phyloP scores from a whole-genome alignment of 805 yeast species.

The Grigorovia transvaalensis region DNA sequence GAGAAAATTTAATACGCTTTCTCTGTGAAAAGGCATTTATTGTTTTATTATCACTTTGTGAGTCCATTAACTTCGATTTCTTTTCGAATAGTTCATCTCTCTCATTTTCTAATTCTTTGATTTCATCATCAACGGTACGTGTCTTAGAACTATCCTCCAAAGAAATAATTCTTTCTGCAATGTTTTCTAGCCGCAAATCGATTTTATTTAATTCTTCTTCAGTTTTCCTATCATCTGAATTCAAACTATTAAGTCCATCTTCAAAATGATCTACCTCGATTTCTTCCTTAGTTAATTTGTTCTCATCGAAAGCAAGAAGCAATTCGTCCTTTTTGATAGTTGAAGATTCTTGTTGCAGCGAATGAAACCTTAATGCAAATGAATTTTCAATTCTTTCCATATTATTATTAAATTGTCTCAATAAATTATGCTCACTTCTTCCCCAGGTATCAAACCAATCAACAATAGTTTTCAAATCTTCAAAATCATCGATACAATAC shows the following conservation, averaged over 20 bases:
- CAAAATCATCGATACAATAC: conserved; percentile 56
- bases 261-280: conserved; percentile 6
- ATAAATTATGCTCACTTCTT: conserved; percentile 46
- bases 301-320: conserved; percentile 31
- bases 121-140: conserved; percentile 14
- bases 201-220: conserved; percentile 8
- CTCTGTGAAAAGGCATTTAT: conserved; percentile 16
- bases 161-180: conserved; percentile 30
- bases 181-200: conserved; percentile 22
- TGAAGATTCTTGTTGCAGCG: conserved; percentile 35
- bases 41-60: conserved; percentile 15
- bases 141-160: conserved; percentile 29
- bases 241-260: conserved; percentile 2
- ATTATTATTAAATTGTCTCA: conserved; percentile 42
- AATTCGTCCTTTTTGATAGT: conserved; percentile 37
- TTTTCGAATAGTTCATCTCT: conserved; percentile 17
- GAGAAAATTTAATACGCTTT: conserved; percentile 11
- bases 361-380: conserved; percentile 48
- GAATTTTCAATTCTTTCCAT: conserved; percentile 26
- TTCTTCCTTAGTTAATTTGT: conserved; percentile 29
- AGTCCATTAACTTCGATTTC: conserved; percentile 10
- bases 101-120: conserved; percentile 23
- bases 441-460: conserved; percentile 74
- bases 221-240: background rate
- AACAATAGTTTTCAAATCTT: conserved; percentile 45